These are phyloP conservation scores for Antitrichia curtipendula DNA, from an alignment of 225 moss, liverwort and hornwort genomes.

Conservation along the genomic window DNA sequence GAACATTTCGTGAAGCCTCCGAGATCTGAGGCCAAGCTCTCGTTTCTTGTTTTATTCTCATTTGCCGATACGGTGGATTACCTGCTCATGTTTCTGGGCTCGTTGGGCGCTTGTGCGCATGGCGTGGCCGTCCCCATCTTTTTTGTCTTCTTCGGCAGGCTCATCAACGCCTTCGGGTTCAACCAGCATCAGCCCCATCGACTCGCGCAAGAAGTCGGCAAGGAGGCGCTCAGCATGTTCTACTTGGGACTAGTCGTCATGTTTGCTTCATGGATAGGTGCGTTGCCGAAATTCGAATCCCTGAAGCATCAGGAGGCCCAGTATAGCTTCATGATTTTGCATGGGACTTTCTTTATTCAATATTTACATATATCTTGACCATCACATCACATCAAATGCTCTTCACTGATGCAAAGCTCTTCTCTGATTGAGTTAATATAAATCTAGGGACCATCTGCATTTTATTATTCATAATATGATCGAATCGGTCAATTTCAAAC, in stretches of 20 bases:
- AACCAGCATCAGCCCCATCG: constrained; percentile 37
- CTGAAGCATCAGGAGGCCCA: background rate
- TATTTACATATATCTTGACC: background rate
- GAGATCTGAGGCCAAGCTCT: constrained; percentile 4
- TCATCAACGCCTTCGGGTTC: constrained; percentile 70
- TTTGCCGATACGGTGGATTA: constrained; percentile 55
- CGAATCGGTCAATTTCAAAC: background rate
- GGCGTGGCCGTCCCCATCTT: constrained; percentile 74
- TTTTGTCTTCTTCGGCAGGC: constrained; percentile 68
- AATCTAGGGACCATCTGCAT: background rate
- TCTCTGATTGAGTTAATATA: background rate
- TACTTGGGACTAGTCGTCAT: background rate
- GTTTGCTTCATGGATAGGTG: constrained; percentile 12
- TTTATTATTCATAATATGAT: background rate
- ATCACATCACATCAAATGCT: background rate
- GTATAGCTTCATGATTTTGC: background rate
- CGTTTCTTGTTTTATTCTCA: constrained; percentile 39
- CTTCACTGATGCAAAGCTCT: background rate
- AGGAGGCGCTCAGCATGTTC: constrained; percentile 38
- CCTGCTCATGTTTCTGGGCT: constrained; percentile 60
- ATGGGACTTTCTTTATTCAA: background rate
- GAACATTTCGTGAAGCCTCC: background rate
- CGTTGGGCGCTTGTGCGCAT: constrained; percentile 56
- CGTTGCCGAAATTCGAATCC: background rate
- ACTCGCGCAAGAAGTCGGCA: constrained; percentile 51